Evolutionary conservation across 306 rosid genomes (phyloP).

Genomic region (Purshia tridentata): DNA sequence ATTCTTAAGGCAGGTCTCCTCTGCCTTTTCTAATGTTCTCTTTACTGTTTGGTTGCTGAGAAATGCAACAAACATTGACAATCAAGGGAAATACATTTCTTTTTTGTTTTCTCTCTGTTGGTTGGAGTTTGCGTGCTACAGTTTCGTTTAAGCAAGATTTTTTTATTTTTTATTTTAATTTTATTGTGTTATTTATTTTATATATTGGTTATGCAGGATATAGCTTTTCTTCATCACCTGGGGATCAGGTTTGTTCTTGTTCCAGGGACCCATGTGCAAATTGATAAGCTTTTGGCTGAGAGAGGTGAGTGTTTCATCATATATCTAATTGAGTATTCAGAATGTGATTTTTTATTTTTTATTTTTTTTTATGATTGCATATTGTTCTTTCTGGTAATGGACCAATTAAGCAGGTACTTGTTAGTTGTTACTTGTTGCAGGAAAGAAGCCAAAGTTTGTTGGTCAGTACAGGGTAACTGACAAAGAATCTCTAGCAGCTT

Average conservation of each 20-base stretch:
- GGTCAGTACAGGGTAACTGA: constrained; percentile 92
- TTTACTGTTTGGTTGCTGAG: constrained; percentile 18
- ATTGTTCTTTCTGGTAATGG: neutral
- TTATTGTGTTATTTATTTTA: neutral
- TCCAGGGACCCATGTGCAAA: constrained; percentile 86
- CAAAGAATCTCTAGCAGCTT: constrained; percentile 68
- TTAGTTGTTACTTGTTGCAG: constrained; percentile 43
- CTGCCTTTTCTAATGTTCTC: neutral
- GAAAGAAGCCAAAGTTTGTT: constrained; percentile 63
- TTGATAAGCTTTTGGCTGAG: constrained; percentile 73
- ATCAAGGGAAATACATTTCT: neutral
- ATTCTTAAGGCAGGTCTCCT: constrained; percentile 73
- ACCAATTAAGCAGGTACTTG: neutral
- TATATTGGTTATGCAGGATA: constrained; percentile 58
- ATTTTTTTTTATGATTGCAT: neutral
- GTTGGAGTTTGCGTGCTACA: neutral
- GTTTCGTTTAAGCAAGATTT: neutral
- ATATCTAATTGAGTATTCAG: constrained; percentile 8
- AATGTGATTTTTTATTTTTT: neutral
- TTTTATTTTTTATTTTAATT: neutral
- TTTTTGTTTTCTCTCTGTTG: neutral
- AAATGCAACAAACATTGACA: neutral
- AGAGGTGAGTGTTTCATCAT: constrained; percentile 52
- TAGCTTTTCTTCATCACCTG: constrained; percentile 92
- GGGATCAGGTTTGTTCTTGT: constrained; percentile 92